phyloP scores from a whole-genome alignment of 345 rosid genomes.

The Leavenworthia alabamica region DNA sequence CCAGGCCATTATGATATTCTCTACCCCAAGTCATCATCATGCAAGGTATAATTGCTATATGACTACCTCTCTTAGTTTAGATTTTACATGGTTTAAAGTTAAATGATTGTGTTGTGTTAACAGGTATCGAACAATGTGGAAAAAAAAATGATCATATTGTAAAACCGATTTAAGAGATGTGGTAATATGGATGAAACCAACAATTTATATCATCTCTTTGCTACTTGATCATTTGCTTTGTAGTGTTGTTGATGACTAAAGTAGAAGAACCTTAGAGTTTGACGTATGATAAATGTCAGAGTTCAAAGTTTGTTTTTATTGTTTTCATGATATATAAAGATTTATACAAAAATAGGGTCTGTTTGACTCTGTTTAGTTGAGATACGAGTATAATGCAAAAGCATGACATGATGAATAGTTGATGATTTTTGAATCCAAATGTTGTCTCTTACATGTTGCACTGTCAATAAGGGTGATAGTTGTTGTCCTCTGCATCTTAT shows the following conservation, averaged over 20 bases:
- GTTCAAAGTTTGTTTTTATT: too few relatives aligned
- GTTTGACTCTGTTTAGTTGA: too few relatives aligned
- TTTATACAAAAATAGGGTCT: too few relatives aligned
- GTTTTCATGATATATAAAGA: too few relatives aligned
- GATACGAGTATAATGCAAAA: too few relatives aligned
- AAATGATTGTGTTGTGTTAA: neutral
- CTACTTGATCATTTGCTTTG: neutral
- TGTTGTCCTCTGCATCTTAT: slow-evolving; percentile 90
- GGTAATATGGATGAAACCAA: slow-evolving; percentile 15
- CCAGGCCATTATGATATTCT: slow-evolving; percentile 99
- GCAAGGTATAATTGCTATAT: slow-evolving; percentile 4
- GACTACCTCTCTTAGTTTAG: neutral
- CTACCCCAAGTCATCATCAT: slow-evolving; percentile 61
- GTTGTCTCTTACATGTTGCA: slow-evolving; percentile 89
- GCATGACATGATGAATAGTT: slow-evolving; percentile 72
- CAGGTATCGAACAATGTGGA: slow-evolving; percentile 26
- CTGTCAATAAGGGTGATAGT: slow-evolving; percentile 63
- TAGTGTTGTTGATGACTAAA: too few relatives aligned
- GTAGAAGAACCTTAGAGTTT: too few relatives aligned
- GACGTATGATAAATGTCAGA: too few relatives aligned
- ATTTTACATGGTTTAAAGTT: neutral
- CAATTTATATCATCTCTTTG: slow-evolving; percentile 14
- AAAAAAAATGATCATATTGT: slow-evolving; percentile 11
- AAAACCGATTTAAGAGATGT: slow-evolving; percentile 15
- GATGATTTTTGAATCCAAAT: slow-evolving; percentile 74